Evolutionary conservation across 2,329 filamentous ascomycete species (phyloP).

Genomic region (Fusarium goolgardi): DNA sequence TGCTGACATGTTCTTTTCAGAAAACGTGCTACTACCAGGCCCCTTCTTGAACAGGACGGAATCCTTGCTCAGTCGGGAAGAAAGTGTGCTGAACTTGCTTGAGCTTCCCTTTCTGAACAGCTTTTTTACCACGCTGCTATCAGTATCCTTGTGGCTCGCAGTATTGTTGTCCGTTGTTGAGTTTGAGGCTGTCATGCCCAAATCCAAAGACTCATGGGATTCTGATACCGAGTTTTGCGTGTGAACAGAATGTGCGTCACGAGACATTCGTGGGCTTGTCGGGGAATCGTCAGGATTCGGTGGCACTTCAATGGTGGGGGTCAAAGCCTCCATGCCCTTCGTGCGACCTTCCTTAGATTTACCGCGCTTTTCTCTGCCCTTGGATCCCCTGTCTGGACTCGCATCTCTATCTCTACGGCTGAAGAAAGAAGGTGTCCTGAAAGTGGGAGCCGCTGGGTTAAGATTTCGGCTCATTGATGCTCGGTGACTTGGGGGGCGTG

Average conservation of each 20-base stretch:
- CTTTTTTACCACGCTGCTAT: slow-evolving; percentile 70
- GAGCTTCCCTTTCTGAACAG: slow-evolving; percentile 74
- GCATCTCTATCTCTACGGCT: slow-evolving; percentile 56
- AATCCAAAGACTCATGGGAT: slow-evolving; percentile 67
- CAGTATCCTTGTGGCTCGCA: slow-evolving; percentile 61
- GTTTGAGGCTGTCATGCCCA: slow-evolving; percentile 68
- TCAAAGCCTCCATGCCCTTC: slow-evolving; percentile 54
- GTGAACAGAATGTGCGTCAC: slow-evolving; percentile 67
- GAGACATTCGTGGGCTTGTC: slow-evolving; percentile 64
- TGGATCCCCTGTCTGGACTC: slow-evolving; percentile 38
- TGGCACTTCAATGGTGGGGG: slow-evolving; percentile 55
- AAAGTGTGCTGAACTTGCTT: slow-evolving; percentile 70
- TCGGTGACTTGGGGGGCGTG: slow-evolving; percentile 66
- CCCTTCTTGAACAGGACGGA: slow-evolving; percentile 69
- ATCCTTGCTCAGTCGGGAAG: slow-evolving; percentile 67
- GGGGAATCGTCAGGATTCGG: slow-evolving; percentile 61
- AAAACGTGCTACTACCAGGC: slow-evolving; percentile 66
- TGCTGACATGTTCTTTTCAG: slow-evolving; percentile 66
- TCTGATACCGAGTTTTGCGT: slow-evolving; percentile 70
- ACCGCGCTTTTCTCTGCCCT: slow-evolving; percentile 52
- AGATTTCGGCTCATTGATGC: slow-evolving; percentile 69
- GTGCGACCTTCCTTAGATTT: slow-evolving; percentile 53
- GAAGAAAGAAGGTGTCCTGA: slow-evolving; percentile 79
- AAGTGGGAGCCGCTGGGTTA: slow-evolving; percentile 90
- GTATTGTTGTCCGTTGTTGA: slow-evolving; percentile 65